Base-by-base conservation (phyloP, 2,329 filamentous ascomycete genomes). In the Aureobasidium mangrovei region DNA sequence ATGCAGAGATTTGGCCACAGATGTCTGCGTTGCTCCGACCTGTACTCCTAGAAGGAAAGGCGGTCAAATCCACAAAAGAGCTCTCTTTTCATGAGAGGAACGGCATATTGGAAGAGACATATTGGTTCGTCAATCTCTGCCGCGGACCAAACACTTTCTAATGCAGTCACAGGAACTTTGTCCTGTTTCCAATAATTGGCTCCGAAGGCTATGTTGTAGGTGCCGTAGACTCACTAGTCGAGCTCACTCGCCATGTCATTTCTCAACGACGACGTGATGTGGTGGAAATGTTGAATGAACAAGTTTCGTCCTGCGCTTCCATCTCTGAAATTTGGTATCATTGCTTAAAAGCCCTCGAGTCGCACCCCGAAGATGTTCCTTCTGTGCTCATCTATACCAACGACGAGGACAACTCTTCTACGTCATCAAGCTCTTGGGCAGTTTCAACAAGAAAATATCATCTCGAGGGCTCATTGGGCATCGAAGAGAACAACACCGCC, bases 51-150 rank as follows among this genome's bases (percentile, higher is more conserved):
- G 49, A 48, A 7, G 65, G 64, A 1, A 56, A 62, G 29, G 49
- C 59, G 1, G 45, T 53, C 6, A 58, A 57, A 7, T 60, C 62
- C 2, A 46, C 59, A 3, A 31, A 58, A 26, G 55, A 62, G 27
- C 60, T 59, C 5, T 47, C 65, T 5, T 53, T 60, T 4, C 59
- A 66, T 39, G 55, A 60, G 7, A 57, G 65, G 10, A 56, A 63
- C 28, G 64, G 61, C 8, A 61, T 60, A 8, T 33, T 62, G 4
- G 65, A 68, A 42, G 64, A 67, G 53, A 62, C 60, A 1, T 66
- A 62, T 49, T 67, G 61, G 57, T 53, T 61, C 18, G 18, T 18
- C 18, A 29, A 12, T 12, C 7, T 35, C 32, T 35, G 32, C 32
- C 32, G 32, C 10, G 32, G 10, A 18, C 18, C 1, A 18, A 18